Percentiles rank a stretch among this genome's conserved stretches.
phyloP scores from a whole-genome alignment of 2,329 filamentous ascomycete genomes.

The Sphaerulina musiva region DNA sequence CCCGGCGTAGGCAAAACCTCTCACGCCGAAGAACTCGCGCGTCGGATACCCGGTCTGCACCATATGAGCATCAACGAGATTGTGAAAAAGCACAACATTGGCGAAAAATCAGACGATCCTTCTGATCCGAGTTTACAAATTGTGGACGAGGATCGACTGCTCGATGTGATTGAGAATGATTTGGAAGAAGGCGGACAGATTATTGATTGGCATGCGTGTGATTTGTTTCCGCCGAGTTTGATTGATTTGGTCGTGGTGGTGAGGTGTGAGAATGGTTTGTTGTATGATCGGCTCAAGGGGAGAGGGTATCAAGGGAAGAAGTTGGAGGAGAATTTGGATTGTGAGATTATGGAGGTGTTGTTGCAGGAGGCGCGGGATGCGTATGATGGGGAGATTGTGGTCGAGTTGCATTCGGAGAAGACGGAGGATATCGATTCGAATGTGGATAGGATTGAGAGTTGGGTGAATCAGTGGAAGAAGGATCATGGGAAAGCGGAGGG shows the following conservation, averaged over 20 bases:
- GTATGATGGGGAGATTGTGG: slow-evolving; percentile 80
- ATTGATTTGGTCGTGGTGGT: slow-evolving; percentile 92
- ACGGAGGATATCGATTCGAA: slow-evolving; percentile 84
- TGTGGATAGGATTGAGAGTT: slow-evolving; percentile 72
- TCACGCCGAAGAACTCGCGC: slow-evolving; percentile 74
- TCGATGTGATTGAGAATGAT: slow-evolving; percentile 83
- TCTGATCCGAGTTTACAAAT: slow-evolving; percentile 82
- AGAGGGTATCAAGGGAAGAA: slow-evolving; percentile 80
- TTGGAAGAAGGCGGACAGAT: slow-evolving; percentile 73
- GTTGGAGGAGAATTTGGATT: slow-evolving; percentile 91
- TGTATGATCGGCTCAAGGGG: slow-evolving; percentile 76
- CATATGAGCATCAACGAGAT: slow-evolving; percentile 86
- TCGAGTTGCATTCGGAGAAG: slow-evolving; percentile 77
- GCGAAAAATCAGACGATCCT: slow-evolving; percentile 68
- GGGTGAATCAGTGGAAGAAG: slow-evolving; percentile 76
- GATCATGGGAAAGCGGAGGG: slow-evolving; percentile 45
- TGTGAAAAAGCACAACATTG: slow-evolving; percentile 80
- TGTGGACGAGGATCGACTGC: slow-evolving; percentile 87
- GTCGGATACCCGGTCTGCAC: slow-evolving; percentile 62
- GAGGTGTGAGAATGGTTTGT: slow-evolving; percentile 67
- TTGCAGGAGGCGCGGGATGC: slow-evolving; percentile 82
- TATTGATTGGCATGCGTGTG: slow-evolving; percentile 97
- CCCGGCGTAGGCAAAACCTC: slow-evolving; percentile 95
- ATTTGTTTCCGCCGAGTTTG: slow-evolving; percentile 87
- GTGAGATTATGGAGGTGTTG: slow-evolving; percentile 94